These are phyloP conservation scores for Micromonas pusilla DNA, from an alignment of 139 green algal genomes.

Conservation along the genomic window DNA sequence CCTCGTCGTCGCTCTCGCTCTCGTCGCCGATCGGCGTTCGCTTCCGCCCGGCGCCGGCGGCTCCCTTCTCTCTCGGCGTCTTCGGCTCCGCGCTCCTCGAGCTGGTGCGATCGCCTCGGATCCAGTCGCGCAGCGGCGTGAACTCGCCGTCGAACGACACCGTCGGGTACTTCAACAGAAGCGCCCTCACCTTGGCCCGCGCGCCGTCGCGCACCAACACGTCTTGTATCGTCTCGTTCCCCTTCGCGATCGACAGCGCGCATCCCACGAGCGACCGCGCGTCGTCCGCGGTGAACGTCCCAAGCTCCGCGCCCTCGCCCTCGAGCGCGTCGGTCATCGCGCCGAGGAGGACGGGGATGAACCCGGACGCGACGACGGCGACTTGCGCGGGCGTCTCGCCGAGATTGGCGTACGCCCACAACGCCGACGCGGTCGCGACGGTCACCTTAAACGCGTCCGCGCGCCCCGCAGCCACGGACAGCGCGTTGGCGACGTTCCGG, in stretches of 20 bases:
- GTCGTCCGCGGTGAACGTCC: background rate
- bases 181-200: background rate
- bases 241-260: conserved; percentile 2
- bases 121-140: background rate
- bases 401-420: conserved; percentile 2
- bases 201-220: background rate
- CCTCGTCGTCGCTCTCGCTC: background rate
- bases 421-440: background rate
- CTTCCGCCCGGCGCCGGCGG: background rate
- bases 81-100: background rate
- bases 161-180: background rate
- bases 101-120: background rate
- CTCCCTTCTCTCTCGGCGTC: background rate
- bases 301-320: background rate
- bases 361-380: background rate
- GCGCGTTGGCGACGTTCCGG: background rate
- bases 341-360: background rate
- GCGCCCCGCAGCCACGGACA: background rate
- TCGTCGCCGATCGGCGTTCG: background rate
- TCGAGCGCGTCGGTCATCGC: background rate
- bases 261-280: background rate
- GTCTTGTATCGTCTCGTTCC: background rate
- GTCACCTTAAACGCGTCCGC: background rate
- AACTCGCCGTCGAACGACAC: conserved; percentile 15
- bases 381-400: background rate